These are phyloP conservation scores for Wickerhamomyces canadensis DNA, from an alignment of 805 yeast species.

Conservation along the genomic window DNA sequence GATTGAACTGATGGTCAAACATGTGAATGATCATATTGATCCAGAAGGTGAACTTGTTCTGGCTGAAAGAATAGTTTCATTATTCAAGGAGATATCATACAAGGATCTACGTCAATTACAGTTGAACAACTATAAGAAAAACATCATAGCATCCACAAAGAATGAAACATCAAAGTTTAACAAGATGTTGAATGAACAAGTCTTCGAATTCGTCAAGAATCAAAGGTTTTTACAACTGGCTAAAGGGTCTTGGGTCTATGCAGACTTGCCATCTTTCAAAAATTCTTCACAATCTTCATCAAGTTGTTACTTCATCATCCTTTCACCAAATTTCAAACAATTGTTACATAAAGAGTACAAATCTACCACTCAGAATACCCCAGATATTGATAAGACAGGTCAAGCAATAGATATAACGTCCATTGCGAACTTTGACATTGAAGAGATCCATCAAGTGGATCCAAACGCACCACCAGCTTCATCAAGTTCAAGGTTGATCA, in stretches of 20 bases:
- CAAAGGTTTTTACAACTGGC: slow-evolving; percentile 68
- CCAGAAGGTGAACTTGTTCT: slow-evolving; percentile 16
- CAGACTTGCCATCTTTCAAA: slow-evolving; percentile 44
- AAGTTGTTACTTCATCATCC: slow-evolving; percentile 48
- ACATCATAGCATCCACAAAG: slow-evolving; percentile 39
- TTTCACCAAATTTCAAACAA: slow-evolving; percentile 62
- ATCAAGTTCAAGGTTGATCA: slow-evolving; percentile 42
- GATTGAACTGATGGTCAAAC: slow-evolving; percentile 31
- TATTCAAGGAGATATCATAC: slow-evolving; percentile 38
- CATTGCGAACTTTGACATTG: slow-evolving; percentile 45
- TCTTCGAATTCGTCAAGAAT: slow-evolving; percentile 64
- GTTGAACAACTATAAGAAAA: slow-evolving; percentile 34
- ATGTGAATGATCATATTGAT: slow-evolving; percentile 22
- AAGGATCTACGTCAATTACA: slow-evolving; percentile 51
- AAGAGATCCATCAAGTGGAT: slow-evolving; percentile 42
- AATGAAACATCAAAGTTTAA: slow-evolving; percentile 43
- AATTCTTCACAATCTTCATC: slow-evolving; percentile 18
- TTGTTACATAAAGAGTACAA: slow-evolving; percentile 56
- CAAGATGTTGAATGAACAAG: slow-evolving; percentile 46
- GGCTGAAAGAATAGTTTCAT: slow-evolving; percentile 41
- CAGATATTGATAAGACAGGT: slow-evolving; percentile 56
- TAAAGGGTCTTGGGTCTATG: slow-evolving; percentile 77
- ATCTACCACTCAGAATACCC: slow-evolving; percentile 39
- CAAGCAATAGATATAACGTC: slow-evolving; percentile 45
- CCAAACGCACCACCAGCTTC: slow-evolving; percentile 31